A percentile compares a stretch with the other conserved stretches of the same genome.
These are phyloP conservation scores for Rhypophila decipiens DNA, from an alignment of 495 filamentous ascomycete genomes.

Conservation along the genomic window DNA sequence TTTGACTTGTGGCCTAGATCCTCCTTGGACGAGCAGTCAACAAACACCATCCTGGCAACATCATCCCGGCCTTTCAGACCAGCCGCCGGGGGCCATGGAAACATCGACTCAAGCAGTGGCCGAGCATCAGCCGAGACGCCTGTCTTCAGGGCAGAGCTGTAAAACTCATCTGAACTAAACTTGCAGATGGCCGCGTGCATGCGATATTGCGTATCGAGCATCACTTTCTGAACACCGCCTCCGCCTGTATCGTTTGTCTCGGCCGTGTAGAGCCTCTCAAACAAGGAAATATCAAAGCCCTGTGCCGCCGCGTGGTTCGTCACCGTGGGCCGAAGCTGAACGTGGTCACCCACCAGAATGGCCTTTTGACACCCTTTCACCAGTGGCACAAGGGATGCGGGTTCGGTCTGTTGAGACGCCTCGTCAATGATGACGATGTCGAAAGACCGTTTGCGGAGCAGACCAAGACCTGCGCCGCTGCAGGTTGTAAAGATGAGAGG, in stretches of 20 bases:
- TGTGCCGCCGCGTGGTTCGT: slow-evolving; percentile 27
- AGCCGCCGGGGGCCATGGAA: slow-evolving; percentile 8
- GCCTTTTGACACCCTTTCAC: slow-evolving; percentile 43
- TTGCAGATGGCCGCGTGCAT: slow-evolving; percentile 43
- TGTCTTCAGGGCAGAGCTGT: slow-evolving; percentile 36
- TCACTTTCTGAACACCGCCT: slow-evolving; percentile 22
- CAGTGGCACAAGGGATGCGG: slow-evolving; percentile 40
- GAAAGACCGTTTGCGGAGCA: too few species aligned
- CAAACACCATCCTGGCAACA: not conserved
- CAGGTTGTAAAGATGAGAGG: too few species aligned
- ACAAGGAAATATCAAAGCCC: slow-evolving; percentile 44
- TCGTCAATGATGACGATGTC: too few species aligned
- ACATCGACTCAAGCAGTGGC: slow-evolving; percentile 20
- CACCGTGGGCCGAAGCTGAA: slow-evolving; percentile 46
- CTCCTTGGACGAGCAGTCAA: not conserved
- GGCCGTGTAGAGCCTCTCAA: slow-evolving; percentile 40
- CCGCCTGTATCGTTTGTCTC: not conserved
- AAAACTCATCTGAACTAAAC: slow-evolving; percentile 45
- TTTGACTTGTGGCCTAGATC: not conserved
- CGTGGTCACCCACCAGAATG: slow-evolving; percentile 47
- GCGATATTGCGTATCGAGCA: slow-evolving; percentile 51
- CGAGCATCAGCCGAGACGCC: slow-evolving; percentile 22
- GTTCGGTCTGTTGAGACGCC: too few species aligned
- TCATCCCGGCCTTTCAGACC: not conserved
- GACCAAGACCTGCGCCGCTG: too few species aligned